Evolutionary conservation across 257 asterid genomes (phyloP).

Genomic region (Datura wrightii): DNA sequence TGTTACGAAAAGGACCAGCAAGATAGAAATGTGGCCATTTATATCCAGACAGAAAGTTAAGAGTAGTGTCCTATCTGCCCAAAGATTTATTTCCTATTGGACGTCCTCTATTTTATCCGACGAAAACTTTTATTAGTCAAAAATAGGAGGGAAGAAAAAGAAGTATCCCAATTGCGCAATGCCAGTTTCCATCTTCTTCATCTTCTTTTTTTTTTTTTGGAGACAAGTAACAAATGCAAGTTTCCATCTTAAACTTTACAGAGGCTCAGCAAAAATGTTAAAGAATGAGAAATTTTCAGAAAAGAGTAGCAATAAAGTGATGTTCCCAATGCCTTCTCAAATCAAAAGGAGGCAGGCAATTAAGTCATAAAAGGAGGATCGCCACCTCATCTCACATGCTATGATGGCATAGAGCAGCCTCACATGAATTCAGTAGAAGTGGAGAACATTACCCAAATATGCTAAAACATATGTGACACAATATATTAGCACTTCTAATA

Average conservation of each 20-base stretch:
- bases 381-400: conserved; percentile 17
- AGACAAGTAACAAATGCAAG: background rate
- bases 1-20: conserved; percentile 19
- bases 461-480: conserved; percentile 4
- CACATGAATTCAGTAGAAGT: conserved; percentile 11
- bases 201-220: too few relatives aligned
- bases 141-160: conserved; percentile 15
- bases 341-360: conserved; percentile 4
- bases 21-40: background rate
- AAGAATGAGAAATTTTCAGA: conserved; percentile 3
- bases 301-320: background rate
- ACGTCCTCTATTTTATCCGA: background rate
- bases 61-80: background rate
- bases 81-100: background rate
- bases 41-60: background rate
- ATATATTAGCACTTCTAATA: background rate
- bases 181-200: background rate
- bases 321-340: background rate
- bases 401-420: conserved; percentile 6
- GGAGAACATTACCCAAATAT: conserved; percentile 20
- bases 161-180: background rate
- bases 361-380: background rate
- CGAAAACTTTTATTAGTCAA: background rate
- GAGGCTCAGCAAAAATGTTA: background rate
- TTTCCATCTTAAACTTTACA: conserved; percentile 24